These are phyloP conservation scores for Plantago ovata DNA, from an alignment of 257 asterid genomes.

Conservation along the genomic window DNA sequence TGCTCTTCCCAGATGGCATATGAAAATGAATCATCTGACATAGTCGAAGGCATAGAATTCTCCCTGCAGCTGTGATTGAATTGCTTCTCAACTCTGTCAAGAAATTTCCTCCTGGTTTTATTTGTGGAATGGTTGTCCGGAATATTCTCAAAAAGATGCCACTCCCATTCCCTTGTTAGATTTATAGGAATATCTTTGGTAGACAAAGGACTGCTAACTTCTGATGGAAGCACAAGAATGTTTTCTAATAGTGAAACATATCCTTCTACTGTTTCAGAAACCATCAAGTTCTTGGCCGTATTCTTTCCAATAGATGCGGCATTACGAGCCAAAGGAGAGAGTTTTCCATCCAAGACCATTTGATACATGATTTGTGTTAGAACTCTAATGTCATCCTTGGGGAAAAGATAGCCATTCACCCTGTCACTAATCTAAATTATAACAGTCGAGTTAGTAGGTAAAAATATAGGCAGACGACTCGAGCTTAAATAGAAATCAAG, in stretches of 20 bases:
- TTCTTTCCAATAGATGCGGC: slow-evolving; percentile 61
- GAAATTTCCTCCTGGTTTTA: slow-evolving; percentile 19
- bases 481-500: no score
- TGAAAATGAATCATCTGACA: slow-evolving; percentile 43
- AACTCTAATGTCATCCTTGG: slow-evolving; percentile 44
- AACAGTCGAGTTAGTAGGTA: slow-evolving; percentile 26
- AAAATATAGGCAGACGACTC: not conserved
- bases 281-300: slow-evolving; percentile 76
- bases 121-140: slow-evolving; percentile 24
- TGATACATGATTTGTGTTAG: slow-evolving; percentile 54
- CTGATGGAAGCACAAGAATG: slow-evolving; percentile 72
- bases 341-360: slow-evolving; percentile 68
- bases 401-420: slow-evolving; percentile 74
- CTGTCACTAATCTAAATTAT: slow-evolving; percentile 59
- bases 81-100: slow-evolving; percentile 52
- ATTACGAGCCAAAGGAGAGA: slow-evolving; percentile 57
- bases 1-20: slow-evolving; percentile 84
- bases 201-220: slow-evolving; percentile 49
- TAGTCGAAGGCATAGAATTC: slow-evolving; percentile 25
- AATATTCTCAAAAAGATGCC: slow-evolving; percentile 57
- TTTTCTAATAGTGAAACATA: slow-evolving; percentile 70
- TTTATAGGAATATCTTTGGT: slow-evolving; percentile 46
- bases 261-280: slow-evolving; percentile 70
- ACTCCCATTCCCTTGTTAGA: slow-evolving; percentile 67
- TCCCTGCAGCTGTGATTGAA: slow-evolving; percentile 45